phyloP scores from a whole-genome alignment of 208 protist species.

The Leptomonas pyrrhocoris region DNA sequence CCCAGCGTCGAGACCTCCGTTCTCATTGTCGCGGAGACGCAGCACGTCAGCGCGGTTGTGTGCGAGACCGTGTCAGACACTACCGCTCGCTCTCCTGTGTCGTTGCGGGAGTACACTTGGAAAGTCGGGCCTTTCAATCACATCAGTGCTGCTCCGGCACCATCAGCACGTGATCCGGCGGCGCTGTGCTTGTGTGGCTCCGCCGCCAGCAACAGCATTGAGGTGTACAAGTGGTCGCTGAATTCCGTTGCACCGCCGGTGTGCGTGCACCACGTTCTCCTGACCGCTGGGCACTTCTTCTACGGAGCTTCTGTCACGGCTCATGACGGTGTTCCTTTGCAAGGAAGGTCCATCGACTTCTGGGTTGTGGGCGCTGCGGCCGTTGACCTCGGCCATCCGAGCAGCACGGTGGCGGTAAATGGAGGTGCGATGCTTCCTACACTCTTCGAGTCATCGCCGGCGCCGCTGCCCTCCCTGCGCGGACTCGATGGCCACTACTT shows the following conservation, averaged over 20 bases:
- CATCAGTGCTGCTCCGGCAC: conserved; percentile 4
- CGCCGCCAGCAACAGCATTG: conserved; percentile 14
- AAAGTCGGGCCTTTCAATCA: conserved; percentile 19
- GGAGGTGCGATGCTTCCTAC: no score
- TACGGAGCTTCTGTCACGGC: conserved; percentile 7
- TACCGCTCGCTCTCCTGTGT: neutral
- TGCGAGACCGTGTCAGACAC: neutral
- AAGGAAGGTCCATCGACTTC: conserved; percentile 6
- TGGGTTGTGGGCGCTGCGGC: conserved; percentile 16
- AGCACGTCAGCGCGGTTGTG: conserved; percentile 12
- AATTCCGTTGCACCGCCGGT: neutral
- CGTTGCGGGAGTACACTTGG: conserved; percentile 19
- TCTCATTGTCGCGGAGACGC: conserved; percentile 19
- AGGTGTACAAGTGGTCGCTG: conserved; percentile 28
- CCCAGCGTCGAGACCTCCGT: neutral
- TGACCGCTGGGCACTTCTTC: conserved; percentile 18
- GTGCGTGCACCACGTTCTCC: conserved; percentile 33
- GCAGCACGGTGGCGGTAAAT: no score
- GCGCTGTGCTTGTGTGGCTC: conserved; percentile 15
- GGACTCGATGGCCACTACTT: conserved; percentile 21
- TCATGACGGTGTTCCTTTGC: neutral
- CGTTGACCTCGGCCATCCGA: neutral
- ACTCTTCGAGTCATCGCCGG: neutral
- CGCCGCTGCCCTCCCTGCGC: conserved; percentile 4
- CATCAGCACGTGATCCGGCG: neutral